Base-by-base conservation (phyloP, 306 rosid species). In the Acacia crassicarpa region DNA sequence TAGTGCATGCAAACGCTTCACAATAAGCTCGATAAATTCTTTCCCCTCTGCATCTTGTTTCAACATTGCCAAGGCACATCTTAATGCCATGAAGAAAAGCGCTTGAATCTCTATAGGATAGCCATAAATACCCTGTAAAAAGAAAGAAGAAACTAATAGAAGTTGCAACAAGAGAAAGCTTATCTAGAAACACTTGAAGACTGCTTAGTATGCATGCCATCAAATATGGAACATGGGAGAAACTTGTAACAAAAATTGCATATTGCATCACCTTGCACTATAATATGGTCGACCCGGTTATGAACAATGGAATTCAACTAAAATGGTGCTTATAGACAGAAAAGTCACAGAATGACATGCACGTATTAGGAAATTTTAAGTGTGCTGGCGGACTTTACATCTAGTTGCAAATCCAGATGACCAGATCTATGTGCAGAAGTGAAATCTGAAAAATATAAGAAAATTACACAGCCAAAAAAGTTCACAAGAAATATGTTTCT, bases 41-140 rank as follows among this genome's bases (percentile, higher is more conserved):
- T 93, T 91, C 76, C 98, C 98, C 78, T 91, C 98, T 7, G 88
- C 85, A 45, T 90, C 90, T 25, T 90, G 97, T 79, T 93, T 93
- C 78, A 93, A 84, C 97, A 93, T 74, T 45, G 92, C 22, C 87
- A 90, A 82, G 59, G 97, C 93, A 85, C 90, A 85, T 88, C 93
- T 84, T 88, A 93, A 59, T 16, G 97, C 91, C 98, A 93, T 93
- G 82, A 93, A 93, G 89, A 93, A 93, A 74, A 93, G 97, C 78
- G 97, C 94, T 87, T 93, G 98, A 78, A 93, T 93, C 85, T 93
- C 98, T 76, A 93, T 93, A 23, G 98, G 98, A 83, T 93, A 93
- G 49, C 98, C 98, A 88, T 93, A 93, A 67, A 93, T 54, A 68
- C 97, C 98, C 98, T 93, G 94, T 38, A 81, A 33, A 19, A 58